phyloP scores from a whole-genome alignment of 2,329 filamentous ascomycete species.

The Paraphaeosphaeria minitans region DNA sequence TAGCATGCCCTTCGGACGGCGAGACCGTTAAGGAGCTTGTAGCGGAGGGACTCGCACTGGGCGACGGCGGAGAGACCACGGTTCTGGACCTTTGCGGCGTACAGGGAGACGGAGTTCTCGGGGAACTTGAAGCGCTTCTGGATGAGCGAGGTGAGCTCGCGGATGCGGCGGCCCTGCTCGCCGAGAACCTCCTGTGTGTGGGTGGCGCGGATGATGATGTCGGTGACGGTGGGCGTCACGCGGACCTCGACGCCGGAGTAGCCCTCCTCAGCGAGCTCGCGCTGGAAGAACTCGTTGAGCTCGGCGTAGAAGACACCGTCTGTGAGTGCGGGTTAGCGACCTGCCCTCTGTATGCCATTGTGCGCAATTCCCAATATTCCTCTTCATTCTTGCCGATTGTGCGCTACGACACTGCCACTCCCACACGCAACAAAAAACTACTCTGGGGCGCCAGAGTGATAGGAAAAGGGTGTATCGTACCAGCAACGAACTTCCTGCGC shows the following conservation, averaged over 20 bases:
- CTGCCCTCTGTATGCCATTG: constrained; percentile 26
- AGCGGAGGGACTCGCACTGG: constrained; percentile 99
- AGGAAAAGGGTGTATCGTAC: constrained; percentile 41
- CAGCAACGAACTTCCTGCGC: constrained; percentile 72
- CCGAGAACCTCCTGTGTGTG: constrained; percentile 99
- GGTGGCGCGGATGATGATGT: constrained; percentile 99
- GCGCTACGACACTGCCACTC: constrained; percentile 14
- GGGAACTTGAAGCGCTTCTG: constrained; percentile 99
- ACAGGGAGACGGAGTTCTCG: constrained; percentile 99
- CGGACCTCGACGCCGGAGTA: constrained; percentile 99
- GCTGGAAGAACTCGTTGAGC: constrained; percentile 99
- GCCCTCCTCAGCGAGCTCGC: constrained; percentile 99
- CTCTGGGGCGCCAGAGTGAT: constrained; percentile 14
- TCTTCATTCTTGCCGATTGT: constrained; percentile 12
- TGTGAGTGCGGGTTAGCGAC: constrained; percentile 36
- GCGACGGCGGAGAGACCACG: constrained; percentile 99
- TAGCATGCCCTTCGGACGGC: constrained; percentile 99
- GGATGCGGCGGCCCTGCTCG: constrained; percentile 99
- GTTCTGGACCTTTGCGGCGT: constrained; percentile 99
- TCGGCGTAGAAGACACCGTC: constrained; percentile 99
- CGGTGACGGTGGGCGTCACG: constrained; percentile 99
- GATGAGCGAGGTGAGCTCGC: constrained; percentile 99
- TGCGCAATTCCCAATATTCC: constrained; percentile 17
- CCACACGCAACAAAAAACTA: constrained; percentile 59
- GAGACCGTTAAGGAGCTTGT: constrained; percentile 99